Evolutionary conservation across 495 filamentous ascomycete species (phyloP).

Genomic region (Sporormia fimetaria): DNA sequence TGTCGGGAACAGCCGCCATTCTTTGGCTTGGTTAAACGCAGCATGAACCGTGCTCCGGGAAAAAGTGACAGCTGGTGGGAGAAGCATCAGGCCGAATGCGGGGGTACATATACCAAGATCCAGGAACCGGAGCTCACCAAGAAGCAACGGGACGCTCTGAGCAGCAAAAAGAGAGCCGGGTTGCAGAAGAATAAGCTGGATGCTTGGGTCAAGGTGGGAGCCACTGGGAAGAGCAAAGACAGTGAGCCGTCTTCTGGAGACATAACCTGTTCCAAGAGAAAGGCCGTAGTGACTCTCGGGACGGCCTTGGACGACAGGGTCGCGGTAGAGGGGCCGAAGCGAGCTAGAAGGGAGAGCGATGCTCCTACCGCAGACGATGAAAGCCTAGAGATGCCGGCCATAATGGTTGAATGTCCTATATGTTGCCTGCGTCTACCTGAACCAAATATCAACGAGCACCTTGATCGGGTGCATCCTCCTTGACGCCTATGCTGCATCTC

Average conservation of each 20-base stretch:
- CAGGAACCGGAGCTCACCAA: slow-evolving; percentile 29
- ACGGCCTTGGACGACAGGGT: no score
- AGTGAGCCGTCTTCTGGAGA: not conserved
- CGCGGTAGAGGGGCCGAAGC: no score
- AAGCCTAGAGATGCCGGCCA: not conserved
- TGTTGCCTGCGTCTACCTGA: slow-evolving; percentile 16
- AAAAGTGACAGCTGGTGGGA: slow-evolving; percentile 31
- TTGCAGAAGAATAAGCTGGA: slow-evolving; percentile 33
- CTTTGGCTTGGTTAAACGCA: slow-evolving; percentile 32
- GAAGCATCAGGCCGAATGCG: slow-evolving; percentile 28
- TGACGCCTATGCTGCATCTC: no score
- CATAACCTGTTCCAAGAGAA: no score
- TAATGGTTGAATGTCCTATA: slow-evolving; percentile 22
- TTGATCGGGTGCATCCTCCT: slow-evolving; percentile 26
- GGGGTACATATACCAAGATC: slow-evolving; percentile 30
- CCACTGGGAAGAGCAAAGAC: not conserved
- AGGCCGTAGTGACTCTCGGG: no score
- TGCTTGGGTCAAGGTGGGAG: slow-evolving; percentile 22
- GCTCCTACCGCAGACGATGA: no score
- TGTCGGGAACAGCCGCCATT: slow-evolving; percentile 26
- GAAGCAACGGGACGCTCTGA: slow-evolving; percentile 24
- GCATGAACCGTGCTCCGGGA: slow-evolving; percentile 31
- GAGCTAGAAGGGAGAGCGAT: no score
- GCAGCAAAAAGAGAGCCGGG: slow-evolving; percentile 28
- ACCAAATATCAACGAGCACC: slow-evolving; percentile 27